Evolutionary conservation across 352 stramenopile genomes (phyloP), one percentile per base, ranked within the genome.

Genomic region (Pythium phragmiticola): DNA sequence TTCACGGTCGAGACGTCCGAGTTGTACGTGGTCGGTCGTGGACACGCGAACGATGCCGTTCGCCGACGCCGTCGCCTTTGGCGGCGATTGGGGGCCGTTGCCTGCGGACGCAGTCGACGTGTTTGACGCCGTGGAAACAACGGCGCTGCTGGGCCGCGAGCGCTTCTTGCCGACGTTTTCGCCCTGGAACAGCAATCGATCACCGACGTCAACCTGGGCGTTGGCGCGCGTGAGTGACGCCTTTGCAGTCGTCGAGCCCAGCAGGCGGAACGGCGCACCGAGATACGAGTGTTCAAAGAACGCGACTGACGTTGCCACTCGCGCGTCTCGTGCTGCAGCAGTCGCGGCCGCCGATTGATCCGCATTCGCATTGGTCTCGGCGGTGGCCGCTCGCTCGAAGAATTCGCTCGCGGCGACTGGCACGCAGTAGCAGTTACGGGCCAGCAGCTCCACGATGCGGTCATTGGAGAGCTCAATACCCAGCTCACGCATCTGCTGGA

Each of bases 141-240:
- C 57, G 33, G 41, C 46, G 33, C 41, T 45, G 39, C 70, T 71
- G 1, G 72, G 68, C 14, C 77, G 73, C 28, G 78, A 54, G 7
- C 84, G 76, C 61, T 91, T 93, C 66, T 83, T 88, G 26, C 82
- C 82, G 2, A 78, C 80, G 49, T 89, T 87, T 49, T 93, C 84
- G 3, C 79, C 84, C 28, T 88, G 77, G 42, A 93, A 70, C 28
- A 79, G 56, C 48, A 93, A 55, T 13, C 75, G 64, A 8, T 89
- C 74, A 14, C 82, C 82, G 14, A 74, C 59, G 1, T 45, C 36
- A 3, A 93, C 57, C 30, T 60, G 49, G 0, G 77, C 73, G 2
- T 73, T 77, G 8, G 78, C 66, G 8, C 84, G 73, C 23, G 76
- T 88, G 47, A 90, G 69, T 0, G 70, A 74, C 4, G 75, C 84